Evolutionary conservation across 2,329 filamentous ascomycete genomes (phyloP), one percentile per base, ranked within the genome.

Genomic region (Neofusicoccum parvum): DNA sequence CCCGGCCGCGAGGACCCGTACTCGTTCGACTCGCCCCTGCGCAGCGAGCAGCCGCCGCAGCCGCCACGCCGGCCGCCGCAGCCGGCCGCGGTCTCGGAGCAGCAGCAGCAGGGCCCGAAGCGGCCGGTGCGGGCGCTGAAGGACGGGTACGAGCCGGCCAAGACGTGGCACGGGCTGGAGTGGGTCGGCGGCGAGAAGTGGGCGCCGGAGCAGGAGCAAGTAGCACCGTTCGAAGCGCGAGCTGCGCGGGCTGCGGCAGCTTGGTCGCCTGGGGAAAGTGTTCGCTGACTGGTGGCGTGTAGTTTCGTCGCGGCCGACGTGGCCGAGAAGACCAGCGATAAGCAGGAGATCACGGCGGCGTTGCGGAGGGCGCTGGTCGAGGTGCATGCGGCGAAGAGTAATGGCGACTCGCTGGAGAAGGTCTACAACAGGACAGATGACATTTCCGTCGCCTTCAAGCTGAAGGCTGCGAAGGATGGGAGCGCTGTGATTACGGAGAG

Each of bases 151-250:
- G 72, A 77, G 59, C 79, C 78, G n/a, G 81, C 85, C 27, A 74
- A 72, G 48, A 82, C 77, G 3, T 86, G 84, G 83, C 76, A 86
- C 50, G 84, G 81, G 0, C 71, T 88, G 66, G 79, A 83, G 67
- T 75, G 74, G 60, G 76, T 88, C 51, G 87, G 87, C 39, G 75
- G 74, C 12, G 78, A 79, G 65, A 70, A 80, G 48, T 78, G 76
- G 77, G 68, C 70, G 23, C 70, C 68, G 69, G 65, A 70, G 63
- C 68, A 71, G 60, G 70, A 72, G 45, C 11, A 41, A 41, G 43
- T 49, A 17, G 12, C 49, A 41, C 41, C 27, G 36, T 64, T 64
- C 49, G 15, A 43, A 27, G 20, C 3, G 20, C 2, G 6, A 10
- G 49, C 23, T 43, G 11, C 2, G 4, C 11, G 3, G 11, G 5